Evolutionary conservation across 768 basidiomycete genomes (phyloP), one percentile per base, ranked within the genome.

Genomic region (Pleurotus eryngii): DNA sequence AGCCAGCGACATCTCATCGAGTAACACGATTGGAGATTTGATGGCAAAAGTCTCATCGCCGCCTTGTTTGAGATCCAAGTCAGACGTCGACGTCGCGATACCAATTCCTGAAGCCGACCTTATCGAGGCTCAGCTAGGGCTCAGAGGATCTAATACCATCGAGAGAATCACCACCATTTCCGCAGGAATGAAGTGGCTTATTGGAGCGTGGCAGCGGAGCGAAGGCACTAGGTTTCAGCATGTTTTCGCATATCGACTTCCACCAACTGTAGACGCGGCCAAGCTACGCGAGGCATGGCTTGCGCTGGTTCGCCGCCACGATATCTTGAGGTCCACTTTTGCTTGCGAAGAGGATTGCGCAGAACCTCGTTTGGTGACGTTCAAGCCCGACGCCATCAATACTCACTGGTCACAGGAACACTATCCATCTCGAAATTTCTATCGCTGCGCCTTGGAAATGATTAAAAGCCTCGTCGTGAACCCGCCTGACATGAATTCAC

Each of bases 121-220:
- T 4, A 66, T 70, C 40, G 56, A 57, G 9, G 14, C 27, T 20
- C 60, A 66, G 18, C 62, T 70, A 42, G 67, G 61, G 15, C 35
- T 42, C 18, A 54, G 49, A 12, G 43, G 47, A 3, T 37, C 63
- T 5, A 42, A 61, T 15, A 14, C 55, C 2, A 59, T 71, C 27
- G 69, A 73, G 48, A 54, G 46, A 9, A 64, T 72, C 27, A 70
- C 57, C 55, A 49, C 59, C 22, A 53, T 59, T 18, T 65, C 72
- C 8, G 61, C 72, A 5, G 72, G 72, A 22, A 71, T 73, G 67
- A 72, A 73, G 56, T 73, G 69, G 70, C 56, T 71, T 3, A 64
- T 79, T 22, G 76, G 74, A 6, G 76, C 74, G 24, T 81, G 79
- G 79, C 72, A 76, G 57, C 65, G 65, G 40, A 78, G 76, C 51